Percentiles rank a stretch among this genome's conserved stretches.
Evolutionary conservation across 495 filamentous ascomycete genomes (phyloP).

Genomic region (Xylaria telfairii): DNA sequence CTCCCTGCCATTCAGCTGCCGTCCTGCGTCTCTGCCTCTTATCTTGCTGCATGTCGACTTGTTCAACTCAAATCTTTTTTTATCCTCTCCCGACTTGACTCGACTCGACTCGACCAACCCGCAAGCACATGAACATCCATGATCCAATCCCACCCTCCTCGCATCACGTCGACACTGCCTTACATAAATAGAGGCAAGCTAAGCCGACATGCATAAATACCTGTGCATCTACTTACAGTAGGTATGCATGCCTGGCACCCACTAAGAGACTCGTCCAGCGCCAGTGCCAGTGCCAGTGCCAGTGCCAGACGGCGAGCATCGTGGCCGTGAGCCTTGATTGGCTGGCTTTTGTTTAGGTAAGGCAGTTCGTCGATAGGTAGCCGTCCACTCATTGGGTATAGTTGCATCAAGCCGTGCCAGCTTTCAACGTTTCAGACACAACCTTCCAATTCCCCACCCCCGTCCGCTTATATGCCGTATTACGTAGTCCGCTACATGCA

Average conservation of each 20-base stretch:
- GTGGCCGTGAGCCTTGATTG: constrained; percentile 1
- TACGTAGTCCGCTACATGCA: background rate
- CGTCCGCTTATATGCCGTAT: constrained; percentile 19
- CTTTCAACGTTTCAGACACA: constrained; percentile 21
- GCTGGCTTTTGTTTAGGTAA: background rate
- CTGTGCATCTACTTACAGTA: no score
- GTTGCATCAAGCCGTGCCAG: constrained; percentile 16
- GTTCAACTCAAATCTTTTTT: constrained; percentile 21
- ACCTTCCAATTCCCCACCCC: constrained; percentile 7
- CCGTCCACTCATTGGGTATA: constrained; percentile 23
- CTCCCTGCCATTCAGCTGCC: constrained; percentile 12
- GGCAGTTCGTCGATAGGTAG: constrained; percentile 4
- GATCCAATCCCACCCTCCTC: constrained; percentile 3
- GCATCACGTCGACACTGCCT: constrained; percentile 10
- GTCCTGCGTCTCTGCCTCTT: constrained; percentile 1
- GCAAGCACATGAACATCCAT: background rate
- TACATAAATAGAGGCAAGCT: background rate
- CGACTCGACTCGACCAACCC: background rate
- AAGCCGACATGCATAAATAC: constrained; percentile 6
- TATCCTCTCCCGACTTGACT: background rate
- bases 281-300: background rate
- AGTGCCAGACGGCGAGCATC: background rate
- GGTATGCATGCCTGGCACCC: background rate
- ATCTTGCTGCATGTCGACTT: constrained; percentile 18
- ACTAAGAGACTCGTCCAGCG: background rate